Percentiles rank a stretch among this genome's conserved stretches.
Evolutionary conservation across 176 grass and related monocot genomes (phyloP).

Genomic region (Cenchrus americanus): DNA sequence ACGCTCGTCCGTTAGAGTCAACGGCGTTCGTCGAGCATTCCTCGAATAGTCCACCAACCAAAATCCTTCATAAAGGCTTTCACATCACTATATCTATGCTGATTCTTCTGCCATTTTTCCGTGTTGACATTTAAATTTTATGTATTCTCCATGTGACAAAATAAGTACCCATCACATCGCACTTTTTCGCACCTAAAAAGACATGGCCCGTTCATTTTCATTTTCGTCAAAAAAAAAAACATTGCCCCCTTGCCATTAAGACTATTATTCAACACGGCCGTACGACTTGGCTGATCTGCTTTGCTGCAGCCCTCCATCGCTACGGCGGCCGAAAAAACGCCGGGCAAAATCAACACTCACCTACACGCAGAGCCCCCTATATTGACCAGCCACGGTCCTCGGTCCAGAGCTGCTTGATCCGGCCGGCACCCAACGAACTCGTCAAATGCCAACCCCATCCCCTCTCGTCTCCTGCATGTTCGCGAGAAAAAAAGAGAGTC

Average conservation of each 20-base stretch:
- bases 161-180: too few species aligned
- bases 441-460: conserved; percentile 1
- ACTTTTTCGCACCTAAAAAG: too few species aligned
- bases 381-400: conserved; percentile 23
- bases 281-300: neutral
- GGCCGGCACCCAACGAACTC: neutral
- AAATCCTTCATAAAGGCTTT: too few species aligned
- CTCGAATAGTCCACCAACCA: neutral
- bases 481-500: neutral
- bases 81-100: neutral
- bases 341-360: conserved; percentile 6
- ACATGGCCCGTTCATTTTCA: too few species aligned
- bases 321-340: neutral
- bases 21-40: too few species aligned
- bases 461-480: conserved; percentile 1
- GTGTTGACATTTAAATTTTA: too few species aligned
- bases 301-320: neutral
- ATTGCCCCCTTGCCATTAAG: too few species aligned
- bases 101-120: too few species aligned
- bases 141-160: too few species aligned
- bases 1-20: too few species aligned
- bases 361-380: neutral
- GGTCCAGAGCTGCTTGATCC: too few species aligned
- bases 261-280: neutral
- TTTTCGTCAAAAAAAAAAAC: too few species aligned